phyloP scores from a whole-genome alignment of 306 rosid genomes.

The Malus domestica region DNA sequence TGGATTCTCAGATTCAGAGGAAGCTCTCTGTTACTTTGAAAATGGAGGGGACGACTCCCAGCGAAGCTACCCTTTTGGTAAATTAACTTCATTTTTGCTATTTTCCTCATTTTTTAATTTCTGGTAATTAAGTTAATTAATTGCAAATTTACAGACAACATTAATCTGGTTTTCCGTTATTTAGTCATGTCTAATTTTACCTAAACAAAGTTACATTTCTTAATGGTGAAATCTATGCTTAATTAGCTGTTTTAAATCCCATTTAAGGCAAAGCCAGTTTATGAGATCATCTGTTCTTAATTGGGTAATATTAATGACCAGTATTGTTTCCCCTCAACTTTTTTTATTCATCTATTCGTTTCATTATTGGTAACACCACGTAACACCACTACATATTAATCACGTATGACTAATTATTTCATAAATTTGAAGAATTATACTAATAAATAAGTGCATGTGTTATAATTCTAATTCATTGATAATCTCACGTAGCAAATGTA shows the following conservation, averaged over 20 bases:
- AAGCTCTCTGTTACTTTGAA: slow-evolving; percentile 46
- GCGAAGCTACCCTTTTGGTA: slow-evolving; percentile 56
- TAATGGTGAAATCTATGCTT: not conserved
- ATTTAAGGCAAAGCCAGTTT: not conserved
- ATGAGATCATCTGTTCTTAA: not conserved
- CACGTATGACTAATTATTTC: too few species aligned
- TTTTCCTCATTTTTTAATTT: not conserved
- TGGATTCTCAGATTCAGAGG: slow-evolving; percentile 27
- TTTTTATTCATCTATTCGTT: not conserved
- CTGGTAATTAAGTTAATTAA: not conserved
- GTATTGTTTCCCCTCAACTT: not conserved
- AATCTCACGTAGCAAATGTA: too few species aligned
- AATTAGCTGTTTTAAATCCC: not conserved
- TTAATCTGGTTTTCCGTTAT: not conserved
- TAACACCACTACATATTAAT: too few species aligned
- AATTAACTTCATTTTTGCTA: not conserved
- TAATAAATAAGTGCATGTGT: too few species aligned
- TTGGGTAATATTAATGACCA: not conserved
- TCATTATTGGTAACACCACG: not conserved
- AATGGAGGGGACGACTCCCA: slow-evolving; percentile 28
- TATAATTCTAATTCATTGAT: too few species aligned
- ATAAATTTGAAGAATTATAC: too few species aligned
- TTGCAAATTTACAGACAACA: not conserved
- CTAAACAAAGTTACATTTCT: not conserved
- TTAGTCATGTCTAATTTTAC: not conserved